phyloP scores from a whole-genome alignment of 108 stramenopile genomes.

The Pseudonitzschia multiseries region DNA sequence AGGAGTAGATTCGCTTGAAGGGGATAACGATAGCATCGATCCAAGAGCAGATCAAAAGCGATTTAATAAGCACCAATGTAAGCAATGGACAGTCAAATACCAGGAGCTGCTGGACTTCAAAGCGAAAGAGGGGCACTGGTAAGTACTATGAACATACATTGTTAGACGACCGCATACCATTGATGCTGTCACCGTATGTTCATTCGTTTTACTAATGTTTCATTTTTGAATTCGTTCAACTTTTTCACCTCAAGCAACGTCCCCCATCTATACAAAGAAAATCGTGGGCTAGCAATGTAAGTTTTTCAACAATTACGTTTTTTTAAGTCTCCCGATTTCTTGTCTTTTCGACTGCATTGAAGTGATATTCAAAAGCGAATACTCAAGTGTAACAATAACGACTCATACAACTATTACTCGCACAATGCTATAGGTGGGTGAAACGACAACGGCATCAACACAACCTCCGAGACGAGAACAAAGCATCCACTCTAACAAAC shows the following conservation, averaged over 20 bases:
- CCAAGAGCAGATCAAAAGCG: neutral
- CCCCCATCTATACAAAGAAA: neutral
- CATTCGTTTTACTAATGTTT: neutral
- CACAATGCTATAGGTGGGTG: constrained; percentile 4
- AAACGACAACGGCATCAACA: constrained; percentile 15
- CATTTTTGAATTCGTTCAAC: neutral
- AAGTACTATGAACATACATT: neutral
- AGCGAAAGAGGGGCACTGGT: constrained; percentile 45
- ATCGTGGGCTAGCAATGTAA: constrained; percentile 12
- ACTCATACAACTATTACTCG: neutral
- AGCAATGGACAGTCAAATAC: constrained; percentile 55
- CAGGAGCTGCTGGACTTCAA: constrained; percentile 42
- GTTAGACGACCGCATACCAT: neutral
- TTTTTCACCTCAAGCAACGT: neutral
- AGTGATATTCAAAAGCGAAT: no score
- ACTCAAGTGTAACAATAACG: no score
- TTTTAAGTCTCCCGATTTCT: neutral
- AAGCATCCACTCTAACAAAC: constrained; percentile 14
- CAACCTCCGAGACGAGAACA: constrained; percentile 14
- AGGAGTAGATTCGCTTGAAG: no score
- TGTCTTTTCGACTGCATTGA: neutral
- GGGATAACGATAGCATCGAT: no score
- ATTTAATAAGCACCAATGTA: constrained; percentile 31
- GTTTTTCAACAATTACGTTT: neutral
- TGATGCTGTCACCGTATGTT: neutral